Evolutionary conservation across 495 filamentous ascomycete genomes (phyloP).

Genomic region (Chaetomium fimeti): DNA sequence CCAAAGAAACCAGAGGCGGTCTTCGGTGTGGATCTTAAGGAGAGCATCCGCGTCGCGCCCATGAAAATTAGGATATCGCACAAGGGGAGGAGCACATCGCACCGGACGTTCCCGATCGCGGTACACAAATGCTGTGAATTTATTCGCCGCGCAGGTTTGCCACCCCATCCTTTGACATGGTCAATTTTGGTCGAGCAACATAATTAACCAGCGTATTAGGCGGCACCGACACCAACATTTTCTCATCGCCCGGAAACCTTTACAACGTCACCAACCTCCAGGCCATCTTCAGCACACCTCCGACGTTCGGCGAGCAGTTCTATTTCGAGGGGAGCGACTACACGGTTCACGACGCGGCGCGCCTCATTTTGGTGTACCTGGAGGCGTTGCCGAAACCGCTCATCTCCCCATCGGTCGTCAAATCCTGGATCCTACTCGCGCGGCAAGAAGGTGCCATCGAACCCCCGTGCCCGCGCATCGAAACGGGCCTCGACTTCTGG

Average conservation of each 20-base stretch:
- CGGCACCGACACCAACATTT: constrained; percentile 23
- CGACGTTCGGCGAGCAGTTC: constrained; percentile 31
- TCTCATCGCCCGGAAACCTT: constrained; percentile 28
- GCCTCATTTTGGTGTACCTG: constrained; percentile 32
- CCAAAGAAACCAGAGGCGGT: constrained; percentile 17
- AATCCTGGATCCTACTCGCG: constrained; percentile 33
- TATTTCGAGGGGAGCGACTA: constrained; percentile 28
- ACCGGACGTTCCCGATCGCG: constrained; percentile 28
- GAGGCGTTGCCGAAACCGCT: constrained; percentile 32
- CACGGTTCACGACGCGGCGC: constrained; percentile 32
- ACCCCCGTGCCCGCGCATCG: constrained; percentile 26
- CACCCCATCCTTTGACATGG: neutral
- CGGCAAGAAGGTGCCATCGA: constrained; percentile 34
- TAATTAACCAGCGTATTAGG: constrained; percentile 14
- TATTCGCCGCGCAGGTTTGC: constrained; percentile 27
- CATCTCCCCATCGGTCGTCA: constrained; percentile 27
- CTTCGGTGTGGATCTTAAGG: constrained; percentile 32
- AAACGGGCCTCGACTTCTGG: constrained; percentile 38
- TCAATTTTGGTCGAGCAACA: neutral
- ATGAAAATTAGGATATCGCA: constrained; percentile 35
- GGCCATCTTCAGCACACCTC: constrained; percentile 26
- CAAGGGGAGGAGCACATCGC: constrained; percentile 30
- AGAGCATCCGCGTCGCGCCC: constrained; percentile 30
- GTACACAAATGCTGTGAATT: constrained; percentile 38
- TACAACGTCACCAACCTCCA: constrained; percentile 29